Evolutionary conservation across 129 eudicot species (phyloP), one percentile per base, ranked within the genome.

Genomic region (Arctium minus): DNA sequence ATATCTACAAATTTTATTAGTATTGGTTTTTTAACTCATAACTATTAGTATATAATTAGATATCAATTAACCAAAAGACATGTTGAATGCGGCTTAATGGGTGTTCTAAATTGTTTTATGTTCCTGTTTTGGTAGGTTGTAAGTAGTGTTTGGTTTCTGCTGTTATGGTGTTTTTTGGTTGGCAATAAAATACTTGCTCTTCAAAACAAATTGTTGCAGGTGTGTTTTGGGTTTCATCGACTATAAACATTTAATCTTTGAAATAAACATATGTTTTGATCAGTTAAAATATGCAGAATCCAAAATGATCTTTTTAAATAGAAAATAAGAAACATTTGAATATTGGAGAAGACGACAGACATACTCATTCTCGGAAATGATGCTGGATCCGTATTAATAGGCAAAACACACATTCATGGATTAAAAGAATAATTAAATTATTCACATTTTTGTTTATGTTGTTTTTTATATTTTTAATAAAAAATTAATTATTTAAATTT

Each of bases 321-420:
- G 48, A 42, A 74, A 74, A 39, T 5, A 22, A 10, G 18, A 53
- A 74, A 48, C 17, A 76, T 40, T 81, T 73, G 44, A 81, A 73
- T n/a, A 78, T 71, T 73, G 75, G 31, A 87, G 67, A 87, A 86
- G 75, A 87, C 84, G 90, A 89, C 93, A 89, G 93, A 89, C 93
- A 89, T 89, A 62, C 93, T 87, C 87, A 85, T 85, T 87, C 90
- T 87, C 46, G 73, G 82, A 89, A 81, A 76, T 82, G 83, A 85
- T 87, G 90, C 85, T 77, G 84, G 93, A 89, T 89, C 93, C 91
- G 93, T 80, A 85, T 85, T 87, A 87, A 78, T 87, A 89, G 90
- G 84, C 87, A 86, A 88, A 33, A 87, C 84, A 89, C 83, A 78
- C 80, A 75, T 80, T 84, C 75, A 86, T 76, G 79, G 36, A 80